Percentiles rank a stretch among this genome's conserved stretches.
These are phyloP conservation scores for Camellia japonica DNA, from an alignment of 148 eudicot species.

Conservation along the genomic window DNA sequence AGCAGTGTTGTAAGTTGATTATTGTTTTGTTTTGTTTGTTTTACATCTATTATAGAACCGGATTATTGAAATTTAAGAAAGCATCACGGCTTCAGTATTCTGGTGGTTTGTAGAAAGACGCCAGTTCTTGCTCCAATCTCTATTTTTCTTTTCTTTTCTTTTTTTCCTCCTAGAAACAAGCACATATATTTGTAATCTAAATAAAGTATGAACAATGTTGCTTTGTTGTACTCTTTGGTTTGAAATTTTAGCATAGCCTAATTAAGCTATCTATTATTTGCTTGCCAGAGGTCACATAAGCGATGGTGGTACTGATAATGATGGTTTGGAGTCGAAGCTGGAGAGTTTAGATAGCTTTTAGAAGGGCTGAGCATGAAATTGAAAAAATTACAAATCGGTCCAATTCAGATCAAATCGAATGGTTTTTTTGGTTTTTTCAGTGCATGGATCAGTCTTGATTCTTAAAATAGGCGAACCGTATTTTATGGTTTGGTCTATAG, in stretches of 20 bases:
- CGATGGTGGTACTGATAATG: no score
- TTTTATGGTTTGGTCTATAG: no score
- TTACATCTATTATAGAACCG: neutral
- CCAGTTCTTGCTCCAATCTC: neutral
- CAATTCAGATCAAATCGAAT: no score
- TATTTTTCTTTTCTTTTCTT: neutral
- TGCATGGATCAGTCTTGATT: no score
- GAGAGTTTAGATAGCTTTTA: no score
- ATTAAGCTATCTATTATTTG: neutral
- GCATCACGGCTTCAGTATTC: neutral
- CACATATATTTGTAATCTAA: neutral
- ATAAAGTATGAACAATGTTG: neutral
- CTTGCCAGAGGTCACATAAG: no score
- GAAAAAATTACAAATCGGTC: no score
- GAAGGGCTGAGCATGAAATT: no score
- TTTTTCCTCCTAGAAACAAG: neutral
- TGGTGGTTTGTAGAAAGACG: neutral
- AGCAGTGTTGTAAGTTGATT: constrained; percentile 18
- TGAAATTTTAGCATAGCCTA: neutral
- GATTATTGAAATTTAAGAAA: neutral
- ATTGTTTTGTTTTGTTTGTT: neutral
- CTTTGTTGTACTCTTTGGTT: neutral
- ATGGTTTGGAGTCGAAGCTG: no score
- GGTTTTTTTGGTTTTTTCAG: no score
- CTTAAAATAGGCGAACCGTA: no score